Evolutionary conservation across 169 alveolate genomes (phyloP).

Genomic region (Babesia gibsoni): DNA sequence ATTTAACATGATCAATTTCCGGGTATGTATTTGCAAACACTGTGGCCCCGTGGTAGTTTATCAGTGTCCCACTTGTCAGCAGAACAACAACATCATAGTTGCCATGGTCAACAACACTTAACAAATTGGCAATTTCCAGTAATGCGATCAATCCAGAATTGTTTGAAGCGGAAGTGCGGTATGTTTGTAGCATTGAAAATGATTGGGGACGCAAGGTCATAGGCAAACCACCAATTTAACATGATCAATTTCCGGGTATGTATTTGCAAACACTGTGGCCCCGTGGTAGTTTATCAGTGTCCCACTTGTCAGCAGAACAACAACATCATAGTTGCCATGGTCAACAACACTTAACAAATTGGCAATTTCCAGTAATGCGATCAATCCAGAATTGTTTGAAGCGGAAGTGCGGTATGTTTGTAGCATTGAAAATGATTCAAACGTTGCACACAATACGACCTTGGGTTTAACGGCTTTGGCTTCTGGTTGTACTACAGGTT

Average conservation of each 20-base stretch:
- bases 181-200: conserved; percentile 37
- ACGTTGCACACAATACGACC: not conserved
- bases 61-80: conserved; percentile 30
- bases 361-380: conserved; percentile 42
- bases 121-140: conserved; percentile 30
- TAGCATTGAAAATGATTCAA: conserved; percentile 42
- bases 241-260: conserved; percentile 4
- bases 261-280: conserved; percentile 14
- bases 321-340: conserved; percentile 25
- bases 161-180: conserved; percentile 27
- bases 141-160: conserved; percentile 38
- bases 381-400: conserved; percentile 28
- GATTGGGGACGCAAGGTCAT: too few species aligned
- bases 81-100: conserved; percentile 23
- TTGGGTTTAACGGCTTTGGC: not conserved
- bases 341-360: not conserved
- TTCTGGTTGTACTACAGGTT: too few species aligned
- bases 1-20: conserved; percentile 26
- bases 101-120: conserved; percentile 10
- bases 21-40: conserved; percentile 6
- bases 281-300: conserved; percentile 44
- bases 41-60: conserved; percentile 43
- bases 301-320: conserved; percentile 33
- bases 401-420: conserved; percentile 44
- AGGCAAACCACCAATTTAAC: conserved; percentile 47